These are phyloP conservation scores for Trichomonas tenax DNA, from an alignment of 208 protist species.

Conservation along the genomic window DNA sequence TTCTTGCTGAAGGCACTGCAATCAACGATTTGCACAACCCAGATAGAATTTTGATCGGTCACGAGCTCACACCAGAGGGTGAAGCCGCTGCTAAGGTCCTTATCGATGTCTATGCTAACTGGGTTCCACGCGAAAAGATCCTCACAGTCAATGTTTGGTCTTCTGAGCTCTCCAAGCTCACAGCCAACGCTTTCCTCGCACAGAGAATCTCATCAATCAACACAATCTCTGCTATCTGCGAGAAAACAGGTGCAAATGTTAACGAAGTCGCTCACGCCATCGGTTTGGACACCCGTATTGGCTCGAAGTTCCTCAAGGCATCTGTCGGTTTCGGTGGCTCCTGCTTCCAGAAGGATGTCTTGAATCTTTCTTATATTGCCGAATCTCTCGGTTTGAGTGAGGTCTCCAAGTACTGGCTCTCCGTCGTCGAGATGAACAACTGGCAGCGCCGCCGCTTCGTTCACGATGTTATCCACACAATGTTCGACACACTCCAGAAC, in stretches of 20 bases:
- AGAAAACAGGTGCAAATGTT: slow-evolving; percentile 46
- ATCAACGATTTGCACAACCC: slow-evolving; percentile 68
- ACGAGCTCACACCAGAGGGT: slow-evolving; percentile 46
- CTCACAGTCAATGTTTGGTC: slow-evolving; percentile 79
- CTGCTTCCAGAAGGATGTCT: slow-evolving; percentile 84
- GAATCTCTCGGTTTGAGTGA: slow-evolving; percentile 63
- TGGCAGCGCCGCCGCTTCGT: slow-evolving; percentile 77
- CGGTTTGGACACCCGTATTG: slow-evolving; percentile 67
- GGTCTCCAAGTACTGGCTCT: slow-evolving; percentile 77
- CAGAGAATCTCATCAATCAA: slow-evolving; percentile 90
- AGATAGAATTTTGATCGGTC: slow-evolving; percentile 85
- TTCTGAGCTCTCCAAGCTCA: slow-evolving; percentile 85
- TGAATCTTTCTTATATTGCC: slow-evolving; percentile 78
- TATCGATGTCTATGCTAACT: slow-evolving; percentile 44
- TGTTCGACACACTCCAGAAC: slow-evolving; percentile 68
- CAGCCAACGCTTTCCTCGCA: slow-evolving; percentile 84
- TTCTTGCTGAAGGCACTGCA: slow-evolving; percentile 80
- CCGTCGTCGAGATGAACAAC: slow-evolving; percentile 80
- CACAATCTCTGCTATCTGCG: slow-evolving; percentile 53
- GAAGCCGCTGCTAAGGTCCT: slow-evolving; percentile 47
- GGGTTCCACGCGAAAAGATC: slow-evolving; percentile 67
- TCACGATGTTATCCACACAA: slow-evolving; percentile 54
- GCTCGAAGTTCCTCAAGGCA: slow-evolving; percentile 69
- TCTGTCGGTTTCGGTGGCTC: slow-evolving; percentile 47
- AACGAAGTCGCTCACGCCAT: slow-evolving; percentile 37